Percentiles rank a stretch among this genome's conserved stretches.
These are phyloP conservation scores for Volvox reticuliferus DNA, from an alignment of 139 green algal species.

Conservation along the genomic window DNA sequence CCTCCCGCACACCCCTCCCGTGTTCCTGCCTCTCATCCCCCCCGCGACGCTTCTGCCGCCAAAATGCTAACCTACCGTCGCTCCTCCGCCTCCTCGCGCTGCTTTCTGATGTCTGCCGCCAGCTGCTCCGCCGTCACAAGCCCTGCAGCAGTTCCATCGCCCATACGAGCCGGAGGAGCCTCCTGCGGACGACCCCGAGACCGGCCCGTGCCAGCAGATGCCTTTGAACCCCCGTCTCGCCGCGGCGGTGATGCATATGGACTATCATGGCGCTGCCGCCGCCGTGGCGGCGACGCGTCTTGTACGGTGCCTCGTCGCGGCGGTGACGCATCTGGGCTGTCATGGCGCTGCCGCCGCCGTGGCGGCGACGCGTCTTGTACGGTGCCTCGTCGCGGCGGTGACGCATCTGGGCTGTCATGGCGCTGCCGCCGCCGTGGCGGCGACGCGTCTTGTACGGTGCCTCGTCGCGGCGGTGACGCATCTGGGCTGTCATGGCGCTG, in stretches of 20 bases:
- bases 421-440: constrained; percentile 13
- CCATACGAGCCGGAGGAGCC: constrained; percentile 59
- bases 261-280: neutral
- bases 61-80: constrained; percentile 46
- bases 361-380: constrained; percentile 23
- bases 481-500: constrained; percentile 48
- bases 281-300: constrained; percentile 50
- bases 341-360: constrained; percentile 40
- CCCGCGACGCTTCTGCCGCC: no score
- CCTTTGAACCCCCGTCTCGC: neutral
- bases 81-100: constrained; percentile 52
- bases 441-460: neutral
- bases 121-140: constrained; percentile 68
- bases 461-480: constrained; percentile 51
- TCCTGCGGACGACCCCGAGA: neutral
- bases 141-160: constrained; percentile 73
- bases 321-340: constrained; percentile 46
- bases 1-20: no score
- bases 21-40: no score
- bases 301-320: constrained; percentile 39
- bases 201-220: neutral
- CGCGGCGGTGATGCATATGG: neutral
- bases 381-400: neutral
- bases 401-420: constrained; percentile 44
- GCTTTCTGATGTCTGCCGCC: constrained; percentile 41